These are phyloP conservation scores for Leishmania turanica DNA, from an alignment of 208 protist genomes.

Conservation along the genomic window DNA sequence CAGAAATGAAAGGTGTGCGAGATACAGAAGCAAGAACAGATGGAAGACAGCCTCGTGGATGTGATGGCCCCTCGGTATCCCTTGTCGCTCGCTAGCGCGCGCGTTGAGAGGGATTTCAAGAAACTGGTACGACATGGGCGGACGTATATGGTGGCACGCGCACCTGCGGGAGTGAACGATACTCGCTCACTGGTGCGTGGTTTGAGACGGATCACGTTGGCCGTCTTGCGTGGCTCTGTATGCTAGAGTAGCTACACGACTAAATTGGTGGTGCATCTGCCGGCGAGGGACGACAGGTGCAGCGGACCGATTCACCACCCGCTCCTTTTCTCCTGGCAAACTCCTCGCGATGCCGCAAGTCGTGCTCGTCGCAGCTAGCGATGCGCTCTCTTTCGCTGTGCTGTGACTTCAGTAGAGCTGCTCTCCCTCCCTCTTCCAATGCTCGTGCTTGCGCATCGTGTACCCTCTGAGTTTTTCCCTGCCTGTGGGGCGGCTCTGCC, in stretches of 20 bases:
- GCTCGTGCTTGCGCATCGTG: not conserved
- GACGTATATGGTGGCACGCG: not conserved
- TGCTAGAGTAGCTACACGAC: not conserved
- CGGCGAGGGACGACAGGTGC: not conserved
- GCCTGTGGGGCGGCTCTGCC: not conserved
- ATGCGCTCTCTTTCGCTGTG: not conserved
- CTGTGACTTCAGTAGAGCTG: not conserved
- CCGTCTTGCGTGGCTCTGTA: not conserved
- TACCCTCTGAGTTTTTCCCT: not conserved
- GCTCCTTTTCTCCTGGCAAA: not conserved
- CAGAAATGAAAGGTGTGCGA: not conserved
- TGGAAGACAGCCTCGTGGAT: not conserved
- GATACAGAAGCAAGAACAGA: not conserved
- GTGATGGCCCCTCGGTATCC: not conserved
- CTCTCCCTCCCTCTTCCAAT: constrained; percentile 6
- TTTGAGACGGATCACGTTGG: not conserved
- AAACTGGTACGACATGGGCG: not conserved
- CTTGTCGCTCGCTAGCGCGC: not conserved
- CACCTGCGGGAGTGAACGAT: not conserved
- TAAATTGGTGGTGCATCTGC: not conserved
- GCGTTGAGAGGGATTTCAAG: not conserved
- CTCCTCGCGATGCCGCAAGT: not conserved
- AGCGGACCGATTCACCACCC: not conserved
- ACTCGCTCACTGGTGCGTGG: not conserved
- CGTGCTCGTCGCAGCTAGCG: no score